Base-by-base conservation (phyloP, 805 yeast genomes). In the Wickerhamomyces xylosicus region DNA sequence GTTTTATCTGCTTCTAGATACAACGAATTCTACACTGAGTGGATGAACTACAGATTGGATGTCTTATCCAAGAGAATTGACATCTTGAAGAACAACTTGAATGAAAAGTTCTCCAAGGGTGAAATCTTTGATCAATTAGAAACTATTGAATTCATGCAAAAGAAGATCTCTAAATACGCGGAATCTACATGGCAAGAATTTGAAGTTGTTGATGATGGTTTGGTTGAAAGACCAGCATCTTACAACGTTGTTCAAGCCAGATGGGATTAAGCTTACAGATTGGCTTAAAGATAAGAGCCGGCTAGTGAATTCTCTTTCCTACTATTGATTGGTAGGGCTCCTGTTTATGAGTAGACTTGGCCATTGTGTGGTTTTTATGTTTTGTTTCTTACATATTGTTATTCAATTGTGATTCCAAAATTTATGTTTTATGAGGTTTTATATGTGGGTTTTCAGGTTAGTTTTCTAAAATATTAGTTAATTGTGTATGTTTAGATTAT, bases 1-100 rank as follows among this genome's bases (percentile, higher is more conserved):
- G 52, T 40, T 20, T 51, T 60, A 41, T 53, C 53, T 38, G 65
- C 62, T 16, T 54, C 67, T 16, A 44, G 61, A 35, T 63, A 59
- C 45, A 54, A 63, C 40, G 61, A 59, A 14, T 64, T 58, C 49
- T 64, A 64, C 46, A 63, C 63, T 19, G 65, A 64, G 31, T 65
- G 61, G 61, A 50, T 63, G 47, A 49, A 57, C 36, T 65, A 61
- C 51, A 58, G 69, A 51, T 46, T 63, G 48, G 54, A 61, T 22
- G 52, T 62, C 14, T 48, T 62, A 31, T 11, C 34, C n/a, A 52
- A 59, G 34, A 60, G 67, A 52, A 48, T 62, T 16, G 43, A 49
- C 8, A 36, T 46, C 14, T 51, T 62, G 42, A 53, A 50, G 33
- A 37, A 53, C 4, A 44, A 48, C 34, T 48, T 55, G 44, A 49